Percentiles rank a stretch among this genome's conserved stretches.
phyloP scores from a whole-genome alignment of 768 basidiomycete species.

The Pleurotus ostreatus region DNA sequence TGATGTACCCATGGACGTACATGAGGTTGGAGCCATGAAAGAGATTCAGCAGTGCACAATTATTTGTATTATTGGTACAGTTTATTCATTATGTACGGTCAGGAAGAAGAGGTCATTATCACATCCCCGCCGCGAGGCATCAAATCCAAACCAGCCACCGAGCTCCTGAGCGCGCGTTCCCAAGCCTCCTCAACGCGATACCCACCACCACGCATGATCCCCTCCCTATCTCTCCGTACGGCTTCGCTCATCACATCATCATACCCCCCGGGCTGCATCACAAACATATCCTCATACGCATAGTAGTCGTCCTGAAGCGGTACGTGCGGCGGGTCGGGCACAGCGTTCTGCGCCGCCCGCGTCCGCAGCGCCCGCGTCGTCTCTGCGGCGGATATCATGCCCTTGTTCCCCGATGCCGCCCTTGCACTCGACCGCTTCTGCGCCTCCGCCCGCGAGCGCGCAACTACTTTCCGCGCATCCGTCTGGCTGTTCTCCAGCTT shows the following conservation, averaged over 20 bases:
- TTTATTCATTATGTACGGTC: no score
- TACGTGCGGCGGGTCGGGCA: constrained; percentile 79
- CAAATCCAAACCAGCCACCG: constrained; percentile 71
- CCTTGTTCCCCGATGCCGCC: constrained; percentile 21
- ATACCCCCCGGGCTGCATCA: constrained; percentile 51
- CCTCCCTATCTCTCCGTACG: constrained; percentile 70
- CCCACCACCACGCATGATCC: constrained; percentile 80
- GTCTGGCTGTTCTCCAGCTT: constrained; percentile 74
- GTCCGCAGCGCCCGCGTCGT: constrained; percentile 47
- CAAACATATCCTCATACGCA: constrained; percentile 67
- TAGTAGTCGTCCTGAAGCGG: constrained; percentile 77
- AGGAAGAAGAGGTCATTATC: constrained; percentile 33
- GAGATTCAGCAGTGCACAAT: no score
- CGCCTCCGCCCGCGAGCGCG: constrained; percentile 62
- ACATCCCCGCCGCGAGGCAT: constrained; percentile 45
- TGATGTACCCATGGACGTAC: neutral
- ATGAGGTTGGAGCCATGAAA: no score
- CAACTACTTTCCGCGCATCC: constrained; percentile 66
- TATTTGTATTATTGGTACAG: no score
- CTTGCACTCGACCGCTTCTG: constrained; percentile 59
- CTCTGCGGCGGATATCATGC: constrained; percentile 15
- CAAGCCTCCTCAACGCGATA: constrained; percentile 81
- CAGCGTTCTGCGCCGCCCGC: constrained; percentile 58
- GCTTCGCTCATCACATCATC: constrained; percentile 73
- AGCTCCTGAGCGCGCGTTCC: constrained; percentile 73